phyloP scores from a whole-genome alignment of 2,329 filamentous ascomycete genomes.

The Microdochium bolleyi region DNA sequence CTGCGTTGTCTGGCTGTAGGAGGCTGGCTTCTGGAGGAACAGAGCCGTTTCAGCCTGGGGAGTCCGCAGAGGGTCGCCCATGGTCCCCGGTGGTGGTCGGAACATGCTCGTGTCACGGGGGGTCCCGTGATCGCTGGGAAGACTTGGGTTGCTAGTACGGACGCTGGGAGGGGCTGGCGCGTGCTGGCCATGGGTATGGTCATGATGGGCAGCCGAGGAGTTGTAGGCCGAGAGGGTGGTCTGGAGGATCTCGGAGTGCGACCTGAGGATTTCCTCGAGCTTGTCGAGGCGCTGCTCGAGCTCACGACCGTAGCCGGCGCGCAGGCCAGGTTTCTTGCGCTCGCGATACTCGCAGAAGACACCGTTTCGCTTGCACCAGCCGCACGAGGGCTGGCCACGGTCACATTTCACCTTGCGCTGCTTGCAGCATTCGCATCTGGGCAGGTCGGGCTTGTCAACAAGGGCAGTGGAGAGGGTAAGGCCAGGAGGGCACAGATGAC shows the following conservation, averaged over 20 bases:
- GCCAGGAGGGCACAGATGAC: not conserved
- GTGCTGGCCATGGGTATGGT: constrained; percentile 23
- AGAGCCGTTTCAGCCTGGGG: constrained; percentile 50
- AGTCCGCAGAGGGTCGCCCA: constrained; percentile 38
- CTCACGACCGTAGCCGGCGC: constrained; percentile 64
- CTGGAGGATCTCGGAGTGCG: constrained; percentile 60
- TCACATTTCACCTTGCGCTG: constrained; percentile 76
- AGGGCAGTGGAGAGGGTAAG: not conserved
- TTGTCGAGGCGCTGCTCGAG: constrained; percentile 65
- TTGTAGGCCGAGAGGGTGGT: constrained; percentile 12
- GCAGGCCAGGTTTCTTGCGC: constrained; percentile 57
- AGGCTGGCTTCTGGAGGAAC: constrained; percentile 53
- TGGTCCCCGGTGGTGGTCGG: constrained; percentile 36
- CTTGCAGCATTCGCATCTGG: constrained; percentile 70
- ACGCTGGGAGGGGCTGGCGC: constrained; percentile 28
- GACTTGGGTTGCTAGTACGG: constrained; percentile 40
- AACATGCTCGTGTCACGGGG: constrained; percentile 32
- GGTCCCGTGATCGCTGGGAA: constrained; percentile 48
- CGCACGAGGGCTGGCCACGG: constrained; percentile 63
- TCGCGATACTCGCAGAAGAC: constrained; percentile 61
- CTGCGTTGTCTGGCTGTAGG: constrained; percentile 36
- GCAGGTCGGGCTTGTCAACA: constrained; percentile 3
- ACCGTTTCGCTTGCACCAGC: constrained; percentile 59
- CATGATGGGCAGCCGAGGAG: constrained; percentile 26
- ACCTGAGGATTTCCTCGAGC: constrained; percentile 57